Conservation (phyloP, 2,329 filamentous ascomycete genomes). For the Colletotrichum sublineola region DNA sequence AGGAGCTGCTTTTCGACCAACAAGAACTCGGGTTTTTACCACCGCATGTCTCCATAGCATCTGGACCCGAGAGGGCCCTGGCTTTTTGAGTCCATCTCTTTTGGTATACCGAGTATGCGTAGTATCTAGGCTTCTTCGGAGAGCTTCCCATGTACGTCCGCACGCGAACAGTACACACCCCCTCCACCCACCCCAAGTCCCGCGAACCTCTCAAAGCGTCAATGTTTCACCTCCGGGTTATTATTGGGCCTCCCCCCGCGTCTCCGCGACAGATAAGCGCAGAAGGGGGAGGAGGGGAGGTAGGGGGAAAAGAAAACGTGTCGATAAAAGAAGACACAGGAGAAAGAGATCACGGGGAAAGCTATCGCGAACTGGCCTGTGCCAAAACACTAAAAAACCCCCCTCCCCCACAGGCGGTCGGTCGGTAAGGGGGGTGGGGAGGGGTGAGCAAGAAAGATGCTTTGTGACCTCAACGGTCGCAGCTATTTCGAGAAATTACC, state of each 20-base stretch:
- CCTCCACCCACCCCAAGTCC: not conserved
- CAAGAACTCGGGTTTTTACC: not conserved
- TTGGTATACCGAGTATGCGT: too few relatives aligned
- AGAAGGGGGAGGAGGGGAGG: not conserved
- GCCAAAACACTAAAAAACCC: not conserved
- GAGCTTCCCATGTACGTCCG: too few relatives aligned
- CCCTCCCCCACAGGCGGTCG: too few relatives aligned
- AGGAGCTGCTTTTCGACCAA: conserved; percentile 15
- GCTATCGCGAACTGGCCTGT: not conserved
- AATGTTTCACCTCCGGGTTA: conserved; percentile 16
- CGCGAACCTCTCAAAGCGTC: conserved; percentile 5
- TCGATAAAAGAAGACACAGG: not conserved
- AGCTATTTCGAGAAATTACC: conserved; percentile 26
- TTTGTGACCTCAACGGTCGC: conserved; percentile 25
- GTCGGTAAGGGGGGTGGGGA: not conserved
- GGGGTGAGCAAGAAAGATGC: not conserved
- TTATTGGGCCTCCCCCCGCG: not conserved
- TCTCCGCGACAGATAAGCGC: not conserved
- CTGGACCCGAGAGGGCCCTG: too few relatives aligned
- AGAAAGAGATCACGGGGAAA: not conserved
- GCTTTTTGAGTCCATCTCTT: too few relatives aligned
- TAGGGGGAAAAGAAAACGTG: not conserved
- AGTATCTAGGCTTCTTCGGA: not conserved
- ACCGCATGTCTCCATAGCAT: not conserved
- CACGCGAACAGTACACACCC: not conserved